Percentiles rank a stretch among this genome's conserved stretches.
Evolutionary conservation across 1,284 basidiomycete genomes (phyloP).

Genomic region (Pseudozyma flocculosa): DNA sequence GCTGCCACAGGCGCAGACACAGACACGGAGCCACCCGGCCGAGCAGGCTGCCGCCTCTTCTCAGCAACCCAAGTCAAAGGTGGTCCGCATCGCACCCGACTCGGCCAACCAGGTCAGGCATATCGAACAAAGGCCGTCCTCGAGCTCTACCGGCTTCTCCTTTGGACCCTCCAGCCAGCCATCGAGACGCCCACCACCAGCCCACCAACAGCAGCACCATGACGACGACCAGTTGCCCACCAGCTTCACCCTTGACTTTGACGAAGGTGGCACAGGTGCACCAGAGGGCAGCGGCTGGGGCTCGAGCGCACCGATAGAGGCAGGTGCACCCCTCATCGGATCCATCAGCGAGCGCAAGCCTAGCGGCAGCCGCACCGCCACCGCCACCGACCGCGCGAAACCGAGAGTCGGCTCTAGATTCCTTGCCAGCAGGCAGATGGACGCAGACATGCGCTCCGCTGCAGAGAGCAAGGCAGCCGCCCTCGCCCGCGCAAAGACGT

Average conservation of each 20-base stretch:
- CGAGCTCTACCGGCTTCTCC: constrained; percentile 1
- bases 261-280: background rate
- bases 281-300: background rate
- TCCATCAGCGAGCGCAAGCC: background rate
- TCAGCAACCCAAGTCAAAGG: background rate
- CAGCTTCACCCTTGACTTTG: constrained; percentile 1
- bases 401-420: constrained; percentile 19
- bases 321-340: background rate
- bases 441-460: constrained; percentile 18
- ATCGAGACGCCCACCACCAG: background rate
- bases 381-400: background rate
- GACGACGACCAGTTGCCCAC: background rate
- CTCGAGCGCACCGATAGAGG: background rate
- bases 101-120: background rate
- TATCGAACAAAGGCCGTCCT: background rate
- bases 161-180: constrained; percentile 3
- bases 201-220: background rate
- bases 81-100: background rate
- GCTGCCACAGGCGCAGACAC: background rate
- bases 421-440: constrained; percentile 25
- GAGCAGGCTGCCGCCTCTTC: background rate
- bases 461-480: background rate
- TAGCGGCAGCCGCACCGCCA: too few relatives aligned
- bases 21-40: background rate
- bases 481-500: constrained; percentile 1